A percentile compares a stretch with the other conserved stretches of the same genome.
Evolutionary conservation across 2,329 filamentous ascomycete genomes (phyloP).

Genomic region (Cercospora sojina): DNA sequence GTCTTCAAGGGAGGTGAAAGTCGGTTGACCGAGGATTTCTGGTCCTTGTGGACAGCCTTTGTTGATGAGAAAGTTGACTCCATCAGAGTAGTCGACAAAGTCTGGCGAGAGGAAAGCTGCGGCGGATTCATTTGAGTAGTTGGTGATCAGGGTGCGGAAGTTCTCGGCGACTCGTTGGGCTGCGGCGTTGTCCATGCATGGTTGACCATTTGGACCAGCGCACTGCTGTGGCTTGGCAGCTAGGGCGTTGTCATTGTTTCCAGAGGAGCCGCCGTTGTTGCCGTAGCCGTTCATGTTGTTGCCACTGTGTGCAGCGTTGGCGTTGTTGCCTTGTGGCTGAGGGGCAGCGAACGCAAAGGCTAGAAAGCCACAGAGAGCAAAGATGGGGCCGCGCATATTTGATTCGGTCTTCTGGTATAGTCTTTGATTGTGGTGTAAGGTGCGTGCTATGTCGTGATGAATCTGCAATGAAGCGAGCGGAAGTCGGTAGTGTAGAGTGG

Average conservation of each 20-base stretch:
- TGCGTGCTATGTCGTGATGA: background rate
- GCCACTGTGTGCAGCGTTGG: background rate
- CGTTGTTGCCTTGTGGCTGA: background rate
- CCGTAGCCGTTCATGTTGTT: constrained; percentile 8
- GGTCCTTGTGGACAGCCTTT: constrained; percentile 29
- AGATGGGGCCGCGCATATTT: background rate
- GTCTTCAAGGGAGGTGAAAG: constrained; percentile 31
- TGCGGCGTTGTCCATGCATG: constrained; percentile 31
- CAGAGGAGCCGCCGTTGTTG: background rate
- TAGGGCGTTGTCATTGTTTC: background rate
- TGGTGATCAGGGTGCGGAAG: constrained; percentile 34
- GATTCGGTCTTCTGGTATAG: background rate
- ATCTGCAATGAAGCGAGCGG: constrained; percentile 10
- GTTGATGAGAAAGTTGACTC: constrained; percentile 36
- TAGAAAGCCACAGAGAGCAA: background rate
- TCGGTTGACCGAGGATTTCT: constrained; percentile 28
- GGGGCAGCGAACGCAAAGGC: background rate
- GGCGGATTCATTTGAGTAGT: constrained; percentile 33
- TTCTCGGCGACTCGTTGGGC: constrained; percentile 32
- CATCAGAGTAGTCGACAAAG: constrained; percentile 36
- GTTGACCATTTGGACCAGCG: constrained; percentile 8
- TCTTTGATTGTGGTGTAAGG: background rate
- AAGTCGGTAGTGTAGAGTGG: constrained; percentile 6
- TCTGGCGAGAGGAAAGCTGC: constrained; percentile 27
- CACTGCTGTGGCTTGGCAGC: constrained; percentile 12